Conservation (phyloP, 441 rosid genomes). For the Flueggea neowawraea region DNA sequence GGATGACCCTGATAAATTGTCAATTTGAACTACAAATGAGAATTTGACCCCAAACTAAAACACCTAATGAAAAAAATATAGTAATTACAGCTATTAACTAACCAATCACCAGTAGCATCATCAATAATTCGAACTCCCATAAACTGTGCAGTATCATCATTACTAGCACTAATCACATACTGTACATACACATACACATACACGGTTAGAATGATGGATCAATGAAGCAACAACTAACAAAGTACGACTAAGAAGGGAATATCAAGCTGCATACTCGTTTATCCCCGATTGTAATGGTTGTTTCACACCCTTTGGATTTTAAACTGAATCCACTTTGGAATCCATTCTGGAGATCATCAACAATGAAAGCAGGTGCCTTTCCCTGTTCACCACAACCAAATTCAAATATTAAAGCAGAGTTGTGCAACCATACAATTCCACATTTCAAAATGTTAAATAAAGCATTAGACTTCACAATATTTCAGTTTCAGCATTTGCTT, state of each 20-base stretch:
- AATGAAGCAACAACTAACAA: slow-evolving; percentile 4
- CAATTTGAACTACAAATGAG: slow-evolving; percentile 10
- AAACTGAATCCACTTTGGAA: slow-evolving; percentile 42
- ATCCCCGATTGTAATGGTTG: slow-evolving; percentile 35
- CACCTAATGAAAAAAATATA: slow-evolving; percentile 4
- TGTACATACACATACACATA: slow-evolving; percentile 21
- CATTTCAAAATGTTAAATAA: neutral
- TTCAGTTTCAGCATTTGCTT: neutral
- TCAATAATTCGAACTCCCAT: slow-evolving; percentile 54
- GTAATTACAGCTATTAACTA: slow-evolving; percentile 17
- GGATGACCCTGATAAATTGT: slow-evolving; percentile 48
- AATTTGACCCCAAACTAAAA: slow-evolving; percentile 11
- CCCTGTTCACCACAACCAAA: slow-evolving; percentile 47
- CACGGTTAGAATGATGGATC: slow-evolving; percentile 16
- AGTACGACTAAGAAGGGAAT: slow-evolving; percentile 6
- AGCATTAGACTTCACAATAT: neutral
- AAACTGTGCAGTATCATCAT: slow-evolving; percentile 46
- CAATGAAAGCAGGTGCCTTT: slow-evolving; percentile 67
- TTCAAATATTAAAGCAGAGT: slow-evolving; percentile 1
- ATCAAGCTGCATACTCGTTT: slow-evolving; percentile 48
- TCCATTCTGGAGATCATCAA: slow-evolving; percentile 39
- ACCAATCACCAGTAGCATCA: slow-evolving; percentile 53
- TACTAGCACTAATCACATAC: slow-evolving; percentile 57
- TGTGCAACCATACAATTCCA: neutral
- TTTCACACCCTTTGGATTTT: slow-evolving; percentile 37